These are phyloP conservation scores for Aureobasidium namibiae DNA, from an alignment of 2,329 filamentous ascomycete species.

Conservation along the genomic window DNA sequence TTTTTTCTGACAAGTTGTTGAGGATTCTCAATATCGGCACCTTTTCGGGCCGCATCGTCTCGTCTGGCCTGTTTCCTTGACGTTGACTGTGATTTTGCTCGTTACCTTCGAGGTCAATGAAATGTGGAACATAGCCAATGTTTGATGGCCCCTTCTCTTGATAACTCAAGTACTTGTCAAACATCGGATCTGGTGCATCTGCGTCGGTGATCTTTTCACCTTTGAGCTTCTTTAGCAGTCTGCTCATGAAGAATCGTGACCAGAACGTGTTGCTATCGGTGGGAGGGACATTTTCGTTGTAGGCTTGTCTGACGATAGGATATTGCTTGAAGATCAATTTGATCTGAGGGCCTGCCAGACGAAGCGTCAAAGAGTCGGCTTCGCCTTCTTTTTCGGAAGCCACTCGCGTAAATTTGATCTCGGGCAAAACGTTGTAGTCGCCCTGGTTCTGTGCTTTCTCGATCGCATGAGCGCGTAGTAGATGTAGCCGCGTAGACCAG, in stretches of 20 bases:
- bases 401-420: constrained; percentile 54
- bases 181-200: constrained; percentile 67
- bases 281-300: constrained; percentile 86
- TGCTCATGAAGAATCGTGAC: constrained; percentile 87
- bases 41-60: constrained; percentile 82
- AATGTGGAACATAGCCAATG: constrained; percentile 67
- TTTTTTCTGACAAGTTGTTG: constrained; percentile 86
- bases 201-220: constrained; percentile 76
- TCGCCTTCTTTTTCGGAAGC: constrained; percentile 46
- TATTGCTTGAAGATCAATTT: constrained; percentile 90
- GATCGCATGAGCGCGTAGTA: constrained; percentile 83
- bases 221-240: constrained; percentile 81
- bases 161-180: constrained; percentile 76
- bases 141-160: constrained; percentile 46
- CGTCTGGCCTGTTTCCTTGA: constrained; percentile 77
- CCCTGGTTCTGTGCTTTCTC: constrained; percentile 80
- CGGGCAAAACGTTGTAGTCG: constrained; percentile 87
- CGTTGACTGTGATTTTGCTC: constrained; percentile 88
- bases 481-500: constrained; percentile 80
- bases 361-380: constrained; percentile 62
- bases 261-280: constrained; percentile 69
- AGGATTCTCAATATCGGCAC: constrained; percentile 83
- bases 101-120: constrained; percentile 88
- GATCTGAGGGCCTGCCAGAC: constrained; percentile 84
- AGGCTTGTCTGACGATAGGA: constrained; percentile 79